Evolutionary conservation across 2,329 filamentous ascomycete species (phyloP).

Genomic region (Botrytis galanthina): DNA sequence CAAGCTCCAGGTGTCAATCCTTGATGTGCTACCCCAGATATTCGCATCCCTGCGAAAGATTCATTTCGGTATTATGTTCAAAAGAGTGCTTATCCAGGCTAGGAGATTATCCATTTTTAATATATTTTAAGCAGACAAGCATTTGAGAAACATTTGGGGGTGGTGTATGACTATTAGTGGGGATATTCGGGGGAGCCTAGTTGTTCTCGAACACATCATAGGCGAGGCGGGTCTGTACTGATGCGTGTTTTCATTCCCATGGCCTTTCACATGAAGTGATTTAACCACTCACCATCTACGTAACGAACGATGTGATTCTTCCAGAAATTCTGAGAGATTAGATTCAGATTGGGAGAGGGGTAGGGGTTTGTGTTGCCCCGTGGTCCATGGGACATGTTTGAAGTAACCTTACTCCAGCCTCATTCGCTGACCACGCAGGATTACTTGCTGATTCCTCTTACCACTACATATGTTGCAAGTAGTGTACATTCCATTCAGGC

Average conservation of each 20-base stretch:
- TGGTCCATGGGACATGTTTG: background rate
- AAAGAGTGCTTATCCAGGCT: background rate
- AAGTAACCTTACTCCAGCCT: constrained; percentile 8
- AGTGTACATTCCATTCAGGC: background rate
- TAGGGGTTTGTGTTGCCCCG: background rate
- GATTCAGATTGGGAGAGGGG: background rate
- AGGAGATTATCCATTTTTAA: background rate
- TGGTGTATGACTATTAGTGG: background rate
- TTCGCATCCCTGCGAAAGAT: background rate
- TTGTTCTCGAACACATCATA: background rate
- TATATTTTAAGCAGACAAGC: background rate
- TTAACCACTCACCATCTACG: background rate
- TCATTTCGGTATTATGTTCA: background rate
- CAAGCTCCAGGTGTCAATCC: constrained; percentile 2
- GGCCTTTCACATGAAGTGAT: background rate
- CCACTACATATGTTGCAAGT: background rate
- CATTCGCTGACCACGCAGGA: constrained; percentile 9
- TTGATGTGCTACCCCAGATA: constrained; percentile 15
- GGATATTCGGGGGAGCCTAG: background rate
- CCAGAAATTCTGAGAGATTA: background rate
- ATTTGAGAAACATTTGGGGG: background rate
- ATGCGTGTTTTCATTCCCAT: background rate
- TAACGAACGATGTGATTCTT: background rate
- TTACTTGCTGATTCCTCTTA: background rate
- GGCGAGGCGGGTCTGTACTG: no score